Conservation (phyloP, 2,329 filamentous ascomycete genomes). For the Colletotrichum higginsianum region DNA sequence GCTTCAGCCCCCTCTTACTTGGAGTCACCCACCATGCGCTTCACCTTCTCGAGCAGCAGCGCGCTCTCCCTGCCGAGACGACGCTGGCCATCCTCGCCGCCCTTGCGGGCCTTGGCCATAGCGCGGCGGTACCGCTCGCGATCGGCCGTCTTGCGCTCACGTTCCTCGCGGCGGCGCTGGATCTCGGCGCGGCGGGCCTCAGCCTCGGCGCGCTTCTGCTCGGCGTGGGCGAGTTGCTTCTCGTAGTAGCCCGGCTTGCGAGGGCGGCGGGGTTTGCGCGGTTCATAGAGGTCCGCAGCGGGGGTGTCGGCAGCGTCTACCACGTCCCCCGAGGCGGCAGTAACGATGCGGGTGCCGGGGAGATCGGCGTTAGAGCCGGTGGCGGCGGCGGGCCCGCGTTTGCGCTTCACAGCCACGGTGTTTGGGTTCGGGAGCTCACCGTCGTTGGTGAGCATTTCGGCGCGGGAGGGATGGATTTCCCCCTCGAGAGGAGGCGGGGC, state of each 20-base stretch:
- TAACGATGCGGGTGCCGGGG: neutral
- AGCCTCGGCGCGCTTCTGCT: conserved; percentile 58
- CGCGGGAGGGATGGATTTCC: conserved; percentile 58
- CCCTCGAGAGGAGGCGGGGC: conserved; percentile 38
- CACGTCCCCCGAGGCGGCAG: conserved; percentile 2
- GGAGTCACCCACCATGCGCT: conserved; percentile 73
- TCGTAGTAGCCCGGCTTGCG: conserved; percentile 72
- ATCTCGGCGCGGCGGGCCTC: conserved; percentile 60
- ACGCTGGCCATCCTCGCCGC: conserved; percentile 76
- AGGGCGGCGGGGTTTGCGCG: conserved; percentile 41
- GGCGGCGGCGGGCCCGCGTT: conserved; percentile 6
- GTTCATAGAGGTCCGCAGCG: conserved; percentile 40
- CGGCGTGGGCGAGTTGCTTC: conserved; percentile 71
- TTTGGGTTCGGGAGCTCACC: conserved; percentile 43
- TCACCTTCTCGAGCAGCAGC: conserved; percentile 83
- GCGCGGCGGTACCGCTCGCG: conserved; percentile 76
- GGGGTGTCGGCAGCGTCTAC: conserved; percentile 17
- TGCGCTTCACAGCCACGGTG: conserved; percentile 41
- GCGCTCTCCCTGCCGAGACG: conserved; percentile 87
- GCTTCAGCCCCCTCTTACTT: conserved; percentile 11
- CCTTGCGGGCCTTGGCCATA: conserved; percentile 81
- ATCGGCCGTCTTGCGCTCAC: conserved; percentile 75
- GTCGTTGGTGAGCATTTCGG: conserved; percentile 56
- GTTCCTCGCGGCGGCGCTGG: conserved; percentile 70
- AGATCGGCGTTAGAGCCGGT: conserved; percentile 43